Conservation (phyloP, 257 asterid genomes). For the Solanum phureja region DNA sequence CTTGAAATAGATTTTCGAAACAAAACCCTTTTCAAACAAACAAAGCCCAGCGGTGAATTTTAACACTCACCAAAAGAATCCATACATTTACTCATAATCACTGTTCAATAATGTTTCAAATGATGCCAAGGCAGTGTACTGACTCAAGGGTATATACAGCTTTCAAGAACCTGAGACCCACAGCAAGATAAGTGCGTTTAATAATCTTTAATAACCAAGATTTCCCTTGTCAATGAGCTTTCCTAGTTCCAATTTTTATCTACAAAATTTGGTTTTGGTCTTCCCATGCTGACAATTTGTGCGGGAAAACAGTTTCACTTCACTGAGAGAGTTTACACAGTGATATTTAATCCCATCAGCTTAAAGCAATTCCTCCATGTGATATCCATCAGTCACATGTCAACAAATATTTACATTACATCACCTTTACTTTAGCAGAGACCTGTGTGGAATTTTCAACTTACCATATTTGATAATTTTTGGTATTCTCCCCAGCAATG, state of each 20-base stretch:
- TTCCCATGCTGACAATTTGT: neutral
- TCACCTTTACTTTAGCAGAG: neutral
- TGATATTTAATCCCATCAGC: neutral
- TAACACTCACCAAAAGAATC: neutral
- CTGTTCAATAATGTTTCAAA: neutral
- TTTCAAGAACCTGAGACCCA: neutral
- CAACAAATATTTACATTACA: neutral
- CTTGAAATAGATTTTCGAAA: neutral
- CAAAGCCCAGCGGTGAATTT: neutral
- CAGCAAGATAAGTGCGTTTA: neutral
- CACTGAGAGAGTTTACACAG: neutral
- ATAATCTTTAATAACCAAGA: neutral
- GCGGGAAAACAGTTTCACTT: neutral
- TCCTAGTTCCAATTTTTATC: neutral
- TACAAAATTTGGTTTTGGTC: neutral
- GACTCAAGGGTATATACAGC: neutral
- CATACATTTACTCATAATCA: neutral
- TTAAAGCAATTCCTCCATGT: neutral
- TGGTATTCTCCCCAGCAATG: conserved; percentile 49
- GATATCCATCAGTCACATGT: neutral
- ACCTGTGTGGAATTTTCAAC: neutral
- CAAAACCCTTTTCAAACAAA: neutral
- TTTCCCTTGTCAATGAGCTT: neutral
- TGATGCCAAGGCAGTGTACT: neutral
- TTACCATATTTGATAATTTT: conserved; percentile 93